Percentiles rank a stretch among this genome's conserved stretches.
Conservation (phyloP, 345 rosid species). For the Isatis tinctoria region DNA sequence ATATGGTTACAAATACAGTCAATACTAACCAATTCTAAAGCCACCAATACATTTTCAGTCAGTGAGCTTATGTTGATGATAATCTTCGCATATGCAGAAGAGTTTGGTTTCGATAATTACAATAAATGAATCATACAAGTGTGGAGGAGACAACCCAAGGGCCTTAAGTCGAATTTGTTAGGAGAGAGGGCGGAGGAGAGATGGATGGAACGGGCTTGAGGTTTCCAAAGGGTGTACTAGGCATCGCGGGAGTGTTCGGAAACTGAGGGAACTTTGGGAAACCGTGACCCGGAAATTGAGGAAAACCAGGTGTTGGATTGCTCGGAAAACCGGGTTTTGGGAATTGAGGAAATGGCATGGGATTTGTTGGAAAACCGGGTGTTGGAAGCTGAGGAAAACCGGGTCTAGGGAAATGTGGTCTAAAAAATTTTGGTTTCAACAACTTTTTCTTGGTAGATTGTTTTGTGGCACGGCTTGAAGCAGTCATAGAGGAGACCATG, state of each 20-base stretch:
- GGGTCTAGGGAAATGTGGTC: background rate
- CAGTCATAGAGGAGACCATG: background rate
- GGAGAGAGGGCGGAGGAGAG: background rate
- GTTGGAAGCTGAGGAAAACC: background rate
- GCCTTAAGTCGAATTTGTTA: too few relatives aligned
- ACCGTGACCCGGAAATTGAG: background rate
- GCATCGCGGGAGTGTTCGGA: background rate
- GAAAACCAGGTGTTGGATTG: background rate
- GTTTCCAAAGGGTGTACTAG: background rate
- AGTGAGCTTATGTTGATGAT: background rate
- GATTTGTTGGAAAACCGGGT: background rate
- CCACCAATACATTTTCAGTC: background rate
- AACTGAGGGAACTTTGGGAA: conserved; percentile 9
- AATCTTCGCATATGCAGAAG: background rate
- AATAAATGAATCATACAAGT: background rate
- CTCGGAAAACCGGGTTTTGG: background rate
- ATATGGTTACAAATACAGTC: background rate
- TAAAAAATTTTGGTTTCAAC: background rate
- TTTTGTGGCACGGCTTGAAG: background rate
- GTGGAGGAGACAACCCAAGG: too few relatives aligned
- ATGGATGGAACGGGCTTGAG: background rate
- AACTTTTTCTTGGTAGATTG: background rate
- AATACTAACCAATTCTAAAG: background rate
- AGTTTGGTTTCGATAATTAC: background rate
- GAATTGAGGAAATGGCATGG: background rate